Evolutionary conservation across 2,329 filamentous ascomycete species (phyloP), one percentile per base, ranked within the genome.

Genomic region (Leptographium galeiforme): DNA sequence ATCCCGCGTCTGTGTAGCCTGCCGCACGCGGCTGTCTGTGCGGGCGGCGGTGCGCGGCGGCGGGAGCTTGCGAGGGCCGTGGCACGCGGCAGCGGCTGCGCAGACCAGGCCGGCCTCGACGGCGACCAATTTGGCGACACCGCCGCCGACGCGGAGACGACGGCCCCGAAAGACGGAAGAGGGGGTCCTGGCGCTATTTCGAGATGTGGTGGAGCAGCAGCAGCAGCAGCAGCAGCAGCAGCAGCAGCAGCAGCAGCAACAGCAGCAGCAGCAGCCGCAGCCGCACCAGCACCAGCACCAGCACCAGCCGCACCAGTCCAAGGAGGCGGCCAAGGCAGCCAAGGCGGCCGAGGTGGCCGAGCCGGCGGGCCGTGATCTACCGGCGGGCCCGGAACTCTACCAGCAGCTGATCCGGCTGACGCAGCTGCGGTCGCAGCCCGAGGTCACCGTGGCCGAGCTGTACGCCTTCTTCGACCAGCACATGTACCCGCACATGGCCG

Each of bases 401-500:
- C 60, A 62, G 46, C 58, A 64, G 40, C 55, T 66, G 14, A 57
- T 62, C 14, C 59, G 55, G 55, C 58, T 68, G 45, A 58, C 62
- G 40, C 57, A 59, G 40, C 61, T 67, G 61, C 55, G 64, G 47
- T 56, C 57, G 16, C 50, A 55, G 33, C 55, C 61, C 18, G 53
- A 54, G 25, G 54, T 55, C 13, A 53, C 59, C 1, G 44, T 58
- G 1, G 57, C 60, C 5, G 52, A 52, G 6, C 61, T 61, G 34
- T 65, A 63, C 48, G 59, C 62, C 16, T 70, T 68, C 58, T 63
- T 72, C 52, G 58, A 64, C 39, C 56, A 55, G 10, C 56, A 55
- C n/a, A 57, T 65, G 14, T 64, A 65, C 41, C 68, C 68, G 12
- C 58, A 58, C 32, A 55, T 70, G 43, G 55, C 44, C 13, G 25